These are phyloP conservation scores for Backusella circina DNA, from an alignment of 192 early-diverging fungal species.

Conservation along the genomic window DNA sequence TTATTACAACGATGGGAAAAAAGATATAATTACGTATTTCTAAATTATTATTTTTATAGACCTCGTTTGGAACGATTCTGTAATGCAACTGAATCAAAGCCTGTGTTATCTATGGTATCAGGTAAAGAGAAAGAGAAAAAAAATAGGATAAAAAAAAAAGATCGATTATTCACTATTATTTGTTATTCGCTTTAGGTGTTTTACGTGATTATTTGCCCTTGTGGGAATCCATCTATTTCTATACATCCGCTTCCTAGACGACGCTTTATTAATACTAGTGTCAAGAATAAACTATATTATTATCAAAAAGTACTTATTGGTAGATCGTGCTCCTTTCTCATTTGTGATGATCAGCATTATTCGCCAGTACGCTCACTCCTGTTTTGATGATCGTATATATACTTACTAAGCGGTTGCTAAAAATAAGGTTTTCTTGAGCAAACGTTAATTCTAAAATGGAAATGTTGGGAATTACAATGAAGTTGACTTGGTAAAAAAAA, in stretches of 20 bases:
- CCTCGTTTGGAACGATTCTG: constrained; percentile 61
- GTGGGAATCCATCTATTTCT: constrained; percentile 89
- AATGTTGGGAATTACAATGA: too few relatives aligned
- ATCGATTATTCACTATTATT: not conserved
- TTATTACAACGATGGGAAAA: not conserved
- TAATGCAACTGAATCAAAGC: constrained; percentile 64
- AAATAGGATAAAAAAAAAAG: not conserved
- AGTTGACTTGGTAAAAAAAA: too few relatives aligned
- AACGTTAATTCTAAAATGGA: not conserved
- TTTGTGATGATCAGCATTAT: not conserved
- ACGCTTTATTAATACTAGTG: not conserved
- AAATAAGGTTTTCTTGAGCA: not conserved
- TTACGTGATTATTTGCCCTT: constrained; percentile 86
- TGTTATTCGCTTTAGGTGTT: constrained; percentile 30
- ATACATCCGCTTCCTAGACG: constrained; percentile 62
- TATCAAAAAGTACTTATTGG: not conserved
- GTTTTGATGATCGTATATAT: not conserved
- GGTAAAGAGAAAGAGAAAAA: constrained; percentile 34
- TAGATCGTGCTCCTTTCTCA: not conserved
- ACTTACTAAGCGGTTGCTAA: not conserved
- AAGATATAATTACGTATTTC: not conserved
- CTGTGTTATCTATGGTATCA: constrained; percentile 72
- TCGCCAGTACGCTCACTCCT: too few relatives aligned
- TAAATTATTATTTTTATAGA: constrained; percentile 25
- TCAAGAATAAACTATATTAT: not conserved